Conservation (phyloP, 768 basidiomycete species). For the Psilocybe tampanensis region DNA sequence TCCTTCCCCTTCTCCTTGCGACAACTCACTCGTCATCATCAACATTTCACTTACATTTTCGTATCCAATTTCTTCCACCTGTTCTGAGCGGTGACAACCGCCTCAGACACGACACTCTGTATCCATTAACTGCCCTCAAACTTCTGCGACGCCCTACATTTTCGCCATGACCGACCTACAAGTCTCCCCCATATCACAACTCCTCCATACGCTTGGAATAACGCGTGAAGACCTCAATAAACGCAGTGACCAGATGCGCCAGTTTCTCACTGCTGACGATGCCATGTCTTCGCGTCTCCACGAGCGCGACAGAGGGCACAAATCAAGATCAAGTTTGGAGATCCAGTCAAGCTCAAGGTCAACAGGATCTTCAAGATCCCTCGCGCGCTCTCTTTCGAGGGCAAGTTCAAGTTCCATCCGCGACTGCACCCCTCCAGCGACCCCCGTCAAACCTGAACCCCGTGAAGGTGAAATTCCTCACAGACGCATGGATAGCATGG, state of each 20-base stretch:
- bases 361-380: conserved; percentile 34
- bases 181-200: conserved; percentile 71
- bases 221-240: conserved; percentile 74
- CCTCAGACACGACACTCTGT: conserved; percentile 16
- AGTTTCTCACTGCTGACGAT: conserved; percentile 65
- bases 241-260: conserved; percentile 80
- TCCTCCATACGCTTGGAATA: conserved; percentile 71
- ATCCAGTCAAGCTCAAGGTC: conserved; percentile 37
- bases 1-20: background rate
- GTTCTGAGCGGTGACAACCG: background rate
- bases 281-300: conserved; percentile 47
- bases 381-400: conserved; percentile 46
- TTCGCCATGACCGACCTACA: conserved; percentile 41
- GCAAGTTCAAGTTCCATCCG: conserved; percentile 52
- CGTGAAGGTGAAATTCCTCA: conserved; percentile 48
- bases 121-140: conserved; percentile 15
- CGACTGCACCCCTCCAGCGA: conserved; percentile 57
- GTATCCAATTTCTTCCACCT: background rate
- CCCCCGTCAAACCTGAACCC: conserved; percentile 68
- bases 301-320: conserved; percentile 35
- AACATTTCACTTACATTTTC: background rate
- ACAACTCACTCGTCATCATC: background rate
- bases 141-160: conserved; percentile 9
- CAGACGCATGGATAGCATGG: conserved; percentile 75
- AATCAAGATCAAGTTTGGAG: conserved; percentile 37